Percentiles rank a stretch among this genome's conserved stretches.
phyloP scores from a whole-genome alignment of 2,329 filamentous ascomycete genomes.

The Colletotrichum sp. region DNA sequence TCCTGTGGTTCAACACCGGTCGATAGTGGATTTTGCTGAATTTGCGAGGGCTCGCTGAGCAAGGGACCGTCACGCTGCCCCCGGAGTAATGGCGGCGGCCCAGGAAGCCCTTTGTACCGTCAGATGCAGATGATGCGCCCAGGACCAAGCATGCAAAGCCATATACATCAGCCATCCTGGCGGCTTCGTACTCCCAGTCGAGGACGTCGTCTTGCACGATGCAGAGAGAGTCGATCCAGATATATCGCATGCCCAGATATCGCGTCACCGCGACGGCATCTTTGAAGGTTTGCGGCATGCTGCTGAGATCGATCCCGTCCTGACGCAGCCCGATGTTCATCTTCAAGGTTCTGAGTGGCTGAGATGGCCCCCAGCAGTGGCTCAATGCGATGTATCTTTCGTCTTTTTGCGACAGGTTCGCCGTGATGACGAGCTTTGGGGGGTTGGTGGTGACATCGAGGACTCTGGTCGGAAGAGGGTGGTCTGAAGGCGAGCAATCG shows the following conservation, averaged over 20 bases:
- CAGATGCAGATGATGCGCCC: neutral
- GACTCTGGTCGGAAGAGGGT: neutral
- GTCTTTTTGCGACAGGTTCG: neutral
- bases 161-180: neutral
- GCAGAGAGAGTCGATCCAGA: constrained; percentile 23
- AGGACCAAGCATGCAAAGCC: neutral
- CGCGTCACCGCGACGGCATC: constrained; percentile 11
- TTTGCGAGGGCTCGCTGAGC: neutral
- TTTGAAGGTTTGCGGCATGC: constrained; percentile 3
- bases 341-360: fast-evolving
- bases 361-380: neutral
- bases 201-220: constrained; percentile 21
- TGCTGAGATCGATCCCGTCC: neutral
- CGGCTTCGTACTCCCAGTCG: constrained; percentile 14
- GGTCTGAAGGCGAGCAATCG: neutral
- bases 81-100: too few species aligned
- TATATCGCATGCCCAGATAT: constrained; percentile 13
- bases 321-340: neutral
- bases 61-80: neutral
- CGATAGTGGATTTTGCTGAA: neutral
- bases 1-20: neutral
- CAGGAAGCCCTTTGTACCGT: neutral
- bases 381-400: neutral
- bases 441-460: neutral
- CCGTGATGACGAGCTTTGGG: neutral